phyloP scores from a whole-genome alignment of 768 basidiomycete species.

The Tylopilus subfusipes region DNA sequence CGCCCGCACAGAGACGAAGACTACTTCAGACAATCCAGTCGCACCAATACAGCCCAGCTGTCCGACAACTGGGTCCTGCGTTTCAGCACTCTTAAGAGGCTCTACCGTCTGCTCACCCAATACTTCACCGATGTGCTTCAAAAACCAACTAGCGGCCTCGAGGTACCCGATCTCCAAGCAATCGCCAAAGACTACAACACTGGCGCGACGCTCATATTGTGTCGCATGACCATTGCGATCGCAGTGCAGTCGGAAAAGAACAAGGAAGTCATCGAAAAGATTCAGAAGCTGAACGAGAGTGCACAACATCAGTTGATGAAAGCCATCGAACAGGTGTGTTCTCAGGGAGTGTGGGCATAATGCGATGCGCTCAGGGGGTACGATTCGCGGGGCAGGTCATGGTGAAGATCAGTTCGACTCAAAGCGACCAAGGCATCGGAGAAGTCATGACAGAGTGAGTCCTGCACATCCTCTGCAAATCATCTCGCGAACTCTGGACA shows the following conservation, averaged over 20 bases:
- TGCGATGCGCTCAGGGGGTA: background rate
- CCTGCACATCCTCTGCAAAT: slow-evolving; percentile 1
- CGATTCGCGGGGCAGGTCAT: slow-evolving; percentile 54
- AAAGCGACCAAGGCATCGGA: slow-evolving; percentile 45
- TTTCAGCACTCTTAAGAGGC: slow-evolving; percentile 76
- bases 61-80: slow-evolving; percentile 90
- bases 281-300: slow-evolving; percentile 75
- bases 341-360: background rate
- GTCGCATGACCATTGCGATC: slow-evolving; percentile 78
- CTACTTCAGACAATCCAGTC: slow-evolving; percentile 67
- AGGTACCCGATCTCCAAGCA: slow-evolving; percentile 84
- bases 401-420: slow-evolving; percentile 58
- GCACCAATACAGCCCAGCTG: slow-evolving; percentile 54
- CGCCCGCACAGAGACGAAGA: slow-evolving; percentile 57
- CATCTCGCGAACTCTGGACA: slow-evolving; percentile 29
- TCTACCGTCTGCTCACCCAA: slow-evolving; percentile 85
- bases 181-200: slow-evolving; percentile 75
- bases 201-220: slow-evolving; percentile 65
- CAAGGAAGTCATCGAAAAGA: slow-evolving; percentile 84
- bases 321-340: slow-evolving; percentile 83
- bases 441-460: slow-evolving; percentile 80
- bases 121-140: slow-evolving; percentile 83
- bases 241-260: slow-evolving; percentile 88
- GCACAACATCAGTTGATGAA: slow-evolving; percentile 91
- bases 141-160: slow-evolving; percentile 70